These are phyloP conservation scores for Macadamia tetraphylla DNA, from an alignment of 164 flowering plant genomes.

Conservation along the genomic window DNA sequence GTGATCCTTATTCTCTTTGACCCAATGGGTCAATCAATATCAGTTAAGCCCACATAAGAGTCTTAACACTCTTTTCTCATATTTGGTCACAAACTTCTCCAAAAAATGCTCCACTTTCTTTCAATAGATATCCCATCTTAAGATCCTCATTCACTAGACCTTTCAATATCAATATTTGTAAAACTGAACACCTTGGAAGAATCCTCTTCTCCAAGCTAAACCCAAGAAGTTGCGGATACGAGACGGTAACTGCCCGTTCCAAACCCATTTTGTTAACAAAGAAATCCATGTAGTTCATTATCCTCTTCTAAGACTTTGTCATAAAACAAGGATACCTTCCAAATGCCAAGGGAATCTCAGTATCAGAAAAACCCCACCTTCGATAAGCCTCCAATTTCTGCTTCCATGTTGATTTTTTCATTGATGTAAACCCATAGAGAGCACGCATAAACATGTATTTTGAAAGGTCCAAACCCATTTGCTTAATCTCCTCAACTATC, in stretches of 20 bases:
- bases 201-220: constrained; percentile 8
- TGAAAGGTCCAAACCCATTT: constrained; percentile 3
- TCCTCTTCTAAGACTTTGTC: not conserved
- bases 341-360: not conserved
- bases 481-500: constrained; percentile 3
- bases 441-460: not conserved
- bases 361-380: not conserved
- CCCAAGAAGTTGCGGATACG: not conserved
- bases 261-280: constrained; percentile 2
- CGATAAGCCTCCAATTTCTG: constrained; percentile 1
- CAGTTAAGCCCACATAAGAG: too few species aligned
- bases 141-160: not conserved
- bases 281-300: constrained; percentile 2
- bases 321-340: not conserved
- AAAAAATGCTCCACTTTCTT: not conserved
- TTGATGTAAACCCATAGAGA: not conserved
- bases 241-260: not conserved
- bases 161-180: not conserved
- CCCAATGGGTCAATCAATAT: too few species aligned
- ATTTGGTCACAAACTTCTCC: not conserved
- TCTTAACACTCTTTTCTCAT: not conserved
- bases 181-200: not conserved
- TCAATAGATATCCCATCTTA: not conserved
- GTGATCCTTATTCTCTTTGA: too few species aligned
- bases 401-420: not conserved